Evolutionary conservation across 768 basidiomycete genomes (phyloP).

Genomic region (Calocybe indica): DNA sequence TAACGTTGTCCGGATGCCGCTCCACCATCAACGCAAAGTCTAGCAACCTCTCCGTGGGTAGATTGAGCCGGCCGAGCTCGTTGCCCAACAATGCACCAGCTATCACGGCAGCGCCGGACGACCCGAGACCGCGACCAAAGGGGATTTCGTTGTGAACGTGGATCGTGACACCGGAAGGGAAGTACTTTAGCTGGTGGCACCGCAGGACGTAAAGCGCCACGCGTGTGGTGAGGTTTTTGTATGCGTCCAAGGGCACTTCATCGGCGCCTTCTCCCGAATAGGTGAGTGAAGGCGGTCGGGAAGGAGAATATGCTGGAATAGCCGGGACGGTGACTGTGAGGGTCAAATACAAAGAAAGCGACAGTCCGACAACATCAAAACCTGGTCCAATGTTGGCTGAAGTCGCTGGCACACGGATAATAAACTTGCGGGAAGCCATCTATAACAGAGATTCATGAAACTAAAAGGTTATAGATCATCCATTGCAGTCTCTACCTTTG

Average conservation of each 20-base stretch:
- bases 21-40: constrained; percentile 99
- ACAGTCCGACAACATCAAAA: constrained; percentile 98
- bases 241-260: constrained; percentile 90
- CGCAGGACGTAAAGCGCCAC: constrained; percentile 98
- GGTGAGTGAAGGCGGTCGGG: constrained; percentile 53
- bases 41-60: constrained; percentile 68
- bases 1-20: constrained; percentile 98
- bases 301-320: constrained; percentile 21
- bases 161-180: constrained; percentile 73
- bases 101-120: constrained; percentile 98
- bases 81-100: constrained; percentile 91
- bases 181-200: constrained; percentile 67
- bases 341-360: constrained; percentile 80
- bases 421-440: constrained; percentile 35
- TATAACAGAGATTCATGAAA: not conserved
- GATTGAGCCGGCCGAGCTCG: constrained; percentile 67
- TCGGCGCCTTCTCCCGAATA: constrained; percentile 87
- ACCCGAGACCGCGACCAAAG: constrained; percentile 95
- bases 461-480: not conserved
- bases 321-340: constrained; percentile 50
- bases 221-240: constrained; percentile 95
- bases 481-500: too few species aligned
- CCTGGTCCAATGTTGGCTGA: constrained; percentile 99
- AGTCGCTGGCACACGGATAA: constrained; percentile 89
- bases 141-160: constrained; percentile 91